phyloP scores from a whole-genome alignment of 2,329 filamentous ascomycete species.

The Penicillium carneum region DNA sequence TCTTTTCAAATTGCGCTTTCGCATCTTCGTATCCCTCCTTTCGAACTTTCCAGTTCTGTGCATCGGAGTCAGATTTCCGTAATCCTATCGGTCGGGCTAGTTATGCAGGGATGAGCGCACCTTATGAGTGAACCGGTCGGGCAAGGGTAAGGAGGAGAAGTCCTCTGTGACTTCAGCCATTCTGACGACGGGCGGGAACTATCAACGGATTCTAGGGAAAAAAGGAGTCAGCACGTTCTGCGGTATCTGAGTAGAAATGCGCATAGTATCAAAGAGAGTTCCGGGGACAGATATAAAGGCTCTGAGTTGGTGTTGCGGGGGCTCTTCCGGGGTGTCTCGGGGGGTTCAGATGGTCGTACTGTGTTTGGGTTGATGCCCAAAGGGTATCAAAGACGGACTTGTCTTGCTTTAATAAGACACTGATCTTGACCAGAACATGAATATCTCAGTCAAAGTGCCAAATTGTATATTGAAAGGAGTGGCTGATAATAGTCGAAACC shows the following conservation, averaged over 20 bases:
- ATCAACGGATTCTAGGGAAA: conserved; percentile 1
- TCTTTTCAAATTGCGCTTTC: conserved; percentile 81
- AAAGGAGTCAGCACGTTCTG: conserved; percentile 8
- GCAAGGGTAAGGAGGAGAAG: conserved; percentile 53
- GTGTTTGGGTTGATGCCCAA: conserved; percentile 32
- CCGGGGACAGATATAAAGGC: not conserved
- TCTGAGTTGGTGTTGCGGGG: conserved; percentile 9
- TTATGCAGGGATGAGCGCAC: conserved; percentile 33
- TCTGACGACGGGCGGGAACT: conserved; percentile 22
- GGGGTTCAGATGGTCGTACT: conserved; percentile 22
- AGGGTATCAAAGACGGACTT: conserved; percentile 23
- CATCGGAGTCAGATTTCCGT: conserved; percentile 31
- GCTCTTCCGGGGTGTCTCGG: not conserved
- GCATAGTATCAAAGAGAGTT: not conserved
- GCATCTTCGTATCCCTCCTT: conserved; percentile 95
- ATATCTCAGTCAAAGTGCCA: not conserved
- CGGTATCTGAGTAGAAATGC: not conserved
- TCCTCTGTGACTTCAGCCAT: conserved; percentile 56
- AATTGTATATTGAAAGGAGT: not conserved
- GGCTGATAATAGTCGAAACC: not conserved
- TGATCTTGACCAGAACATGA: conserved; percentile 2
- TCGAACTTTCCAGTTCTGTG: conserved; percentile 89
- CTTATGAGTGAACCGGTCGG: conserved; percentile 55
- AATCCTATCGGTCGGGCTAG: not conserved
- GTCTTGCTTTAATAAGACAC: conserved; percentile 15